Evolutionary conservation across 305 asterid species (phyloP).

Genomic region (Fraxinus velutina): DNA sequence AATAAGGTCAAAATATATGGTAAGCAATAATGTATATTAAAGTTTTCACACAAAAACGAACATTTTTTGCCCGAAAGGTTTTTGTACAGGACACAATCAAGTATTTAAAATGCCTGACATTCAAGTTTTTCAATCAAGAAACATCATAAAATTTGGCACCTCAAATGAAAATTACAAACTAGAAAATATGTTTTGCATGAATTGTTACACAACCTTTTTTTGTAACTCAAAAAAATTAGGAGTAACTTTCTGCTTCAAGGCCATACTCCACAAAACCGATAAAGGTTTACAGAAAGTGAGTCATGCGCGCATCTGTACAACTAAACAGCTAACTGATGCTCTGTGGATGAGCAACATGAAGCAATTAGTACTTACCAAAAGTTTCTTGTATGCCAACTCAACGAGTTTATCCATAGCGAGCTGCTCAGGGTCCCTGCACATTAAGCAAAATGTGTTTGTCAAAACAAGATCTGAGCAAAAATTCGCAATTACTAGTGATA

Average conservation of each 20-base stretch:
- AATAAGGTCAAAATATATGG: background rate
- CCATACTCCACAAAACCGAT: constrained; percentile 3
- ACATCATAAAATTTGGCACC: background rate
- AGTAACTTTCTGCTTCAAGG: constrained; percentile 5
- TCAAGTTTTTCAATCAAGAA: background rate
- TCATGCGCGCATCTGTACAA: background rate
- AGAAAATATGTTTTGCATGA: constrained; percentile 1
- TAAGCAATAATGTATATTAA: background rate
- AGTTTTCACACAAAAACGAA: background rate
- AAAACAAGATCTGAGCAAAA: constrained; percentile 16
- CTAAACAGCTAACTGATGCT: constrained; percentile 8
- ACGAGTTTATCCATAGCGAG: constrained; percentile 79
- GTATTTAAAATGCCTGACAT: background rate
- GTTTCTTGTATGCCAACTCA: constrained; percentile 82
- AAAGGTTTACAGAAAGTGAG: background rate
- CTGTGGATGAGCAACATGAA: constrained; percentile 5
- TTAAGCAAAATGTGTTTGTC: constrained; percentile 17
- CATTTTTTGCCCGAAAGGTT: background rate
- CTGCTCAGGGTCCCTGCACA: constrained; percentile 77
- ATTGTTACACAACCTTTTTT: background rate
- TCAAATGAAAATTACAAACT: background rate
- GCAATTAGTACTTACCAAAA: constrained; percentile 58
- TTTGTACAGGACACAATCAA: background rate
- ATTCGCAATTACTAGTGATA: constrained; percentile 8
- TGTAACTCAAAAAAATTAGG: background rate